Evolutionary conservation across 2,329 filamentous ascomycete species (phyloP), one percentile per base, ranked within the genome.

Genomic region (Cladosporium sp.): DNA sequence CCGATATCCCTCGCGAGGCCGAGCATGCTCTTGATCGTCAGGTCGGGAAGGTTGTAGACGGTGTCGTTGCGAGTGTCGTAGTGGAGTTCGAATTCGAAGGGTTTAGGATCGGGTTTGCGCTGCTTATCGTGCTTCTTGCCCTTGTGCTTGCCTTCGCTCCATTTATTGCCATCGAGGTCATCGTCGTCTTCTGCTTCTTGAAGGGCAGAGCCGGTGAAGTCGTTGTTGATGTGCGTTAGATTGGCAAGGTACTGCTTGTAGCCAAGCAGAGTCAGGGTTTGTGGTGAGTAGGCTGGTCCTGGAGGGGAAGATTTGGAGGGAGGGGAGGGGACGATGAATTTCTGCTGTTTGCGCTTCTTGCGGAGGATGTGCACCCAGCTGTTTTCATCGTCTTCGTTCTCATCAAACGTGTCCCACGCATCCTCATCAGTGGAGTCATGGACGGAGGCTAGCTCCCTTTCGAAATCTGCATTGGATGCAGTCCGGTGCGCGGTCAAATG

Each of bases 211-310:
- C 58, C 59, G 1, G 73, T 68, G 48, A 85, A 80, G 59, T 89
- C 83, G 65, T 91, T 89, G 74, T 97, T 95, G 74, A 96, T 87
- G 58, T 84, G 77, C 0, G 93, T 97, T n/a, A 99, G 77, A 71
- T 99, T 99, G 60, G 93, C 91, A 72, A 85, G 97, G 73, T 95
- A 97, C 68, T 99, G 94, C 3, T 85, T 91, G 72, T 91, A 97
- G 4, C 90, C 85, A 3, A 88, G 80, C 61, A 92, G 78, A 0
- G 90, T 89, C 36, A 97, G 78, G 0, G 90, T 78, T 70, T 99
- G 94, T 7, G 88, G 85, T 19, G 87, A 91, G 73, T 99, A 97
- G 7, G 90, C 94, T 0, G 94, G 94, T 0, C 94, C 94, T 0
- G 93, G 93, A 5, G 84, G 84, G 7, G 87, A 75, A 1, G 82